These are phyloP conservation scores for Bruguiera hainesii DNA, from an alignment of 441 rosid genomes.

Conservation along the genomic window DNA sequence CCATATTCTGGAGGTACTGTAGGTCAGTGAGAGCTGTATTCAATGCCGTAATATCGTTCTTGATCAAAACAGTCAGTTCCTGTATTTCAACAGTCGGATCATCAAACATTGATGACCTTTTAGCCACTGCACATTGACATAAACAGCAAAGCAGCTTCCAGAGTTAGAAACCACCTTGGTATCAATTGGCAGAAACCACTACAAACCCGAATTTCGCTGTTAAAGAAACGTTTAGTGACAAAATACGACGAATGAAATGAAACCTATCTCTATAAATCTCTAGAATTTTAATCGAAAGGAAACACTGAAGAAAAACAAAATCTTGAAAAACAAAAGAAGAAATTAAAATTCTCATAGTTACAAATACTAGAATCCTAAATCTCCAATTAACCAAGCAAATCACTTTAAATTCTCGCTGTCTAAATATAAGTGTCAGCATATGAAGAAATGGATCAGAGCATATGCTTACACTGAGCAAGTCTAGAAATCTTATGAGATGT, in stretches of 20 bases:
- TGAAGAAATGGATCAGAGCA: neutral
- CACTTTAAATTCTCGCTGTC: neutral
- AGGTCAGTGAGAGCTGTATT: slow-evolving; percentile 77
- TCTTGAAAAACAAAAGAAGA: neutral
- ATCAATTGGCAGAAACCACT: neutral
- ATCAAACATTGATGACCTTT: slow-evolving; percentile 83
- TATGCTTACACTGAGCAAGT: slow-evolving; percentile 54
- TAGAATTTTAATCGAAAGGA: neutral
- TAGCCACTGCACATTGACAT: slow-evolving; percentile 53
- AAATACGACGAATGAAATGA: neutral
- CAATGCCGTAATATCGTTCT: slow-evolving; percentile 68
- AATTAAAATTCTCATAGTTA: neutral
- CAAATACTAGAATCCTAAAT: neutral
- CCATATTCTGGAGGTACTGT: slow-evolving; percentile 79
- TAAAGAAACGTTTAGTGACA: neutral
- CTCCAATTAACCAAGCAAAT: neutral
- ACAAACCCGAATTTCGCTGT: neutral
- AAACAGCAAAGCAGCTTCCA: neutral
- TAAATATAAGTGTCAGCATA: neutral
- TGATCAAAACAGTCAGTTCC: slow-evolving; percentile 73
- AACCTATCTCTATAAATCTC: neutral
- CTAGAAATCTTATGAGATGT: slow-evolving; percentile 67
- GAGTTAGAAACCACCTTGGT: slow-evolving; percentile 5
- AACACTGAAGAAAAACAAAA: neutral
- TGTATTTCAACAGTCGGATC: slow-evolving; percentile 83